These are phyloP conservation scores for Hypoxylon trugodes DNA, from an alignment of 495 filamentous ascomycete genomes.

Conservation along the genomic window DNA sequence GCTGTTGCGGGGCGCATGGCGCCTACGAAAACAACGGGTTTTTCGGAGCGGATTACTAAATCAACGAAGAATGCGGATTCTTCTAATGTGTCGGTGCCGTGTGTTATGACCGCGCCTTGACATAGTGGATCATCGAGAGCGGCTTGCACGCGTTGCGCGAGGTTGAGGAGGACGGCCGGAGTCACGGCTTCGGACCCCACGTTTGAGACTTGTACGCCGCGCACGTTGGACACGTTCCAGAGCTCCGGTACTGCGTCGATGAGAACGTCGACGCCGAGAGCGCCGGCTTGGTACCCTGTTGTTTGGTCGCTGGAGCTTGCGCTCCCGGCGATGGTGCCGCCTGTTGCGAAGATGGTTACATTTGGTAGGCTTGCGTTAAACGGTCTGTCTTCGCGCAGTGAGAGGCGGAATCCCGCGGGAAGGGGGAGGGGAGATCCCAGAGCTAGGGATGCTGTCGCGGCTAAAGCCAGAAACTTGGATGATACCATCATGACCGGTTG, in stretches of 20 bases:
- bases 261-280: conserved; percentile 48
- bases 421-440: conserved; percentile 15
- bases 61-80: conserved; percentile 62
- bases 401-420: conserved; percentile 5
- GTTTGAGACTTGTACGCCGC: conserved; percentile 54
- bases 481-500: conserved; percentile 42
- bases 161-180: conserved; percentile 52
- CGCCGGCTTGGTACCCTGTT: conserved; percentile 56
- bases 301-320: conserved; percentile 55
- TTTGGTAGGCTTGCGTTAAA: conserved; percentile 58
- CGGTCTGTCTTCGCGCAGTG: conserved; percentile 39
- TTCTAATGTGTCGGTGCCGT: conserved; percentile 62
- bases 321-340: conserved; percentile 59
- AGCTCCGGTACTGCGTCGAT: conserved; percentile 55
- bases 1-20: conserved; percentile 61
- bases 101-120: conserved; percentile 58
- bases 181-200: conserved; percentile 51
- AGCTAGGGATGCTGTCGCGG: background rate
- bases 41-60: conserved; percentile 55
- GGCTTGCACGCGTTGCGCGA: conserved; percentile 52
- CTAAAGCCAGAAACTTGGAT: conserved; percentile 17
- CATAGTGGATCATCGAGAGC: conserved; percentile 54
- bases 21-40: conserved; percentile 59
- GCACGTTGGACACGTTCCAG: conserved; percentile 56
- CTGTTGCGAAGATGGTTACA: conserved; percentile 60